phyloP scores from a whole-genome alignment of 2,329 filamentous ascomycete genomes.

The Akanthomyces lecanii region DNA sequence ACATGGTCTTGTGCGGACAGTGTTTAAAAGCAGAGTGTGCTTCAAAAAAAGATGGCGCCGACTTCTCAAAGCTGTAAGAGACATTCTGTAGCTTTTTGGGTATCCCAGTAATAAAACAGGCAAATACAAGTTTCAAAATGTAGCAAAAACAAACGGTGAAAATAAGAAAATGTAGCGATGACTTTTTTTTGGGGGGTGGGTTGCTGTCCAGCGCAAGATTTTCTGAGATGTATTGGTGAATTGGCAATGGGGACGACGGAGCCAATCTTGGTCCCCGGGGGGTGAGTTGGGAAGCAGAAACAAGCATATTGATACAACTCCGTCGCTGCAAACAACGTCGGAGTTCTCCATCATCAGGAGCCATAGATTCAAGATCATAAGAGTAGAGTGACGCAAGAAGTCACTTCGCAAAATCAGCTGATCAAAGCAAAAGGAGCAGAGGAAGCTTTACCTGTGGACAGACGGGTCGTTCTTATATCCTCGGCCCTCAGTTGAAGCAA shows the following conservation, averaged over 20 bases:
- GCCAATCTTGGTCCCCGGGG: slow-evolving; percentile 3
- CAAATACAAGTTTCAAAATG: neutral
- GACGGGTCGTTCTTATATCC: slow-evolving; percentile 29
- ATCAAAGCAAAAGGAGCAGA: slow-evolving; percentile 26
- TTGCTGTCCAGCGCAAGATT: slow-evolving; percentile 14
- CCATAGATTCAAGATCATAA: slow-evolving; percentile 4
- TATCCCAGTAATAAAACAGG: slow-evolving; percentile 11
- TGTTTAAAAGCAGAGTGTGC: neutral
- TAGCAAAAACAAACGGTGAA: neutral
- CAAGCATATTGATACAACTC: slow-evolving; percentile 14
- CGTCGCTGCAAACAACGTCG: neutral
- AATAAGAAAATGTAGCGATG: neutral
- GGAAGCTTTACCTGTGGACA: slow-evolving; percentile 22
- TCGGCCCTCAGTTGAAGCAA: slow-evolving; percentile 33
- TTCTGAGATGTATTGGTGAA: slow-evolving; percentile 1
- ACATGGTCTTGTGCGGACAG: slow-evolving; percentile 11
- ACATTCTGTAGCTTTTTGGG: slow-evolving; percentile 10
- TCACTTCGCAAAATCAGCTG: slow-evolving; percentile 11
- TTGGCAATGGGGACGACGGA: neutral
- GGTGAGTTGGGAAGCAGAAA: slow-evolving; percentile 9
- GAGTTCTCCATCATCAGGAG: slow-evolving; percentile 7
- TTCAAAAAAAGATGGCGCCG: slow-evolving; percentile 9
- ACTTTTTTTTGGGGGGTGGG: slow-evolving; percentile 1
- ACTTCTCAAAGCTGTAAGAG: slow-evolving; percentile 10
- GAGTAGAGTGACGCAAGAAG: neutral